phyloP scores from a whole-genome alignment of 129 eudicot genomes.

The Logfia minima region DNA sequence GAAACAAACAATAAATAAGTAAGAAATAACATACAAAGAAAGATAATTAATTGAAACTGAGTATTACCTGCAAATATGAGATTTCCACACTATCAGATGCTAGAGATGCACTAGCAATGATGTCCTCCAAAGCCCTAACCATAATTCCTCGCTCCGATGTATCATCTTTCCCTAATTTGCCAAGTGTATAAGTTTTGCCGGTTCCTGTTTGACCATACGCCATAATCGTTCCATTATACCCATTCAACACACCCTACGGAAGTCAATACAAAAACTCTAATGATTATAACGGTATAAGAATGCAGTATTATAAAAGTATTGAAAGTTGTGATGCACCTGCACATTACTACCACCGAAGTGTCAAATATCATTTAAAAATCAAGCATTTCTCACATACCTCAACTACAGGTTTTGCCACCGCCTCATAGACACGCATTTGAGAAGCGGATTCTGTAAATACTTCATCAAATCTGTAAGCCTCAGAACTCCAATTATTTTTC shows the following conservation, averaged over 20 bases:
- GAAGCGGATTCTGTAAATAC: slow-evolving; percentile 86
- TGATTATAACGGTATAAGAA: not conserved
- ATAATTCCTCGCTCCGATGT: slow-evolving; percentile 90
- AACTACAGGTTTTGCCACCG: slow-evolving; percentile 97
- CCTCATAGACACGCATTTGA: slow-evolving; percentile 92
- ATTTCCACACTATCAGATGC: slow-evolving; percentile 73
- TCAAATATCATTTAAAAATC: not conserved
- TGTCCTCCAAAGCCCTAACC: slow-evolving; percentile 98
- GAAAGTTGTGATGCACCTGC: not conserved
- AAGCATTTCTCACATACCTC: slow-evolving; percentile 52
- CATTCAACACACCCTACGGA: slow-evolving; percentile 88
- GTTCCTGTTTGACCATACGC: slow-evolving; percentile 99
- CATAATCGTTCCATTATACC: slow-evolving; percentile 98
- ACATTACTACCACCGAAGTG: not conserved
- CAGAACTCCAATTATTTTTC: slow-evolving; percentile 92
- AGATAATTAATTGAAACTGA: not conserved
- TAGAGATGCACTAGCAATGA: slow-evolving; percentile 56
- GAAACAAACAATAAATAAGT: not conserved
- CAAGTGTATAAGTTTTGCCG: slow-evolving; percentile 93
- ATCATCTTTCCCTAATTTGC: slow-evolving; percentile 82
- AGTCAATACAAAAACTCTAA: slow-evolving; percentile 26
- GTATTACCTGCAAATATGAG: slow-evolving; percentile 78
- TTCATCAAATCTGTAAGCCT: slow-evolving; percentile 89
- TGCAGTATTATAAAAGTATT: not conserved
- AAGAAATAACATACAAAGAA: not conserved